Evolutionary conservation across 2,329 filamentous ascomycete genomes (phyloP).

Genomic region (Neonectria punicea): DNA sequence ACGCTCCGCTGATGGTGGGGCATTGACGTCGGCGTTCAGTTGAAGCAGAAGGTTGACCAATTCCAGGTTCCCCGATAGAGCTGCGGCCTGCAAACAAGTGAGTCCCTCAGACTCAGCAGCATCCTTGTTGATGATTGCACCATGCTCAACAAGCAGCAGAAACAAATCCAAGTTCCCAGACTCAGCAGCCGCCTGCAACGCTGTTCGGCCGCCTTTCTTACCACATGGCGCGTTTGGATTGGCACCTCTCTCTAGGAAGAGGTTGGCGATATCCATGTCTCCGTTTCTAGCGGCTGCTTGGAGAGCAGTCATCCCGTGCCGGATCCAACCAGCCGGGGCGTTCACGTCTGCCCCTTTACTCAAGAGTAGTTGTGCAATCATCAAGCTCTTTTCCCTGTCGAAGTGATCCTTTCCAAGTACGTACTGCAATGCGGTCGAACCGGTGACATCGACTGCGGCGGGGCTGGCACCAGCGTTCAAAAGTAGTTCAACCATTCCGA

Average conservation of each 20-base stretch:
- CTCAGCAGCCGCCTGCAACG: background rate
- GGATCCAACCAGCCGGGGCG: background rate
- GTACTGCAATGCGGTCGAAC: background rate
- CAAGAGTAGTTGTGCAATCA: background rate
- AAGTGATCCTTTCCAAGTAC: fast-evolving
- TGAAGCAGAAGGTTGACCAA: background rate
- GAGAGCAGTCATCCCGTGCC: background rate
- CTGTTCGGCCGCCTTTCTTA: background rate
- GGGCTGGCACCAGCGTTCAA: background rate
- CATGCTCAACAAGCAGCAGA: background rate
- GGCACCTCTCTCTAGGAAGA: background rate
- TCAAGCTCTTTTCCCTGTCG: background rate
- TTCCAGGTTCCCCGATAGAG: background rate
- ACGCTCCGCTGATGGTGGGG: background rate
- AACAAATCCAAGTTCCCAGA: background rate
- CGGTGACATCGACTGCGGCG: background rate
- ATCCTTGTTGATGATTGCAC: background rate
- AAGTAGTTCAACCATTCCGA: background rate
- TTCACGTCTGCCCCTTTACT: background rate
- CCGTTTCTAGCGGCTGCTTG: background rate
- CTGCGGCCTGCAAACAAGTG: background rate
- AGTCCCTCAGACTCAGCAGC: background rate
- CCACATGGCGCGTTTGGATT: background rate
- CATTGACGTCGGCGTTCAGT: background rate
- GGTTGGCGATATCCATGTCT: background rate